A percentile compares a stretch with the other conserved stretches of the same genome.
phyloP scores from a whole-genome alignment of 2,329 filamentous ascomycete species.

The Monosporascus sp. region DNA sequence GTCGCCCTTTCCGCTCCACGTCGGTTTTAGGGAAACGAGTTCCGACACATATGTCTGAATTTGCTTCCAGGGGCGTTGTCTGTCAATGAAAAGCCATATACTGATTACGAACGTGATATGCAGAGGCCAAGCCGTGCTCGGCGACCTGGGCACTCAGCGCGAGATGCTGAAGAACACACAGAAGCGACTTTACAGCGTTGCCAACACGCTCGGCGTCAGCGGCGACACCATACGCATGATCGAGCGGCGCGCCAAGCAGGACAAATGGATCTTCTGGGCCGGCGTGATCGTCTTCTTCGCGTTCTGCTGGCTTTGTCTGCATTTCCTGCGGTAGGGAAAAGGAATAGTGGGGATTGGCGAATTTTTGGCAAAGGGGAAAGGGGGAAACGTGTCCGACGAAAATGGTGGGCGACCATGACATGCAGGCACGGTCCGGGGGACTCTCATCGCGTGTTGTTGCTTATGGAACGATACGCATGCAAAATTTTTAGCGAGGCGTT shows the following conservation, averaged over 20 bases:
- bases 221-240: constrained; percentile 98
- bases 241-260: constrained; percentile 82
- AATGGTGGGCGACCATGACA: not conserved
- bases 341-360: not conserved
- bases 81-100: too few relatives aligned
- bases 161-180: constrained; percentile 96
- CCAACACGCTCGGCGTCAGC: constrained; percentile 87
- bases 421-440: constrained; percentile 4
- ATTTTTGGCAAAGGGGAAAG: not conserved
- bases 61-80: too few relatives aligned
- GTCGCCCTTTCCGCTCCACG: too few relatives aligned
- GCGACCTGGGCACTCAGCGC: constrained; percentile 81
- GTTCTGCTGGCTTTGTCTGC: constrained; percentile 88
- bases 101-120: not conserved
- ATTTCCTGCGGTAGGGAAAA: constrained; percentile 61
- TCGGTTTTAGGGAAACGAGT: too few relatives aligned
- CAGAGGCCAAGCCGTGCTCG: constrained; percentile 75
- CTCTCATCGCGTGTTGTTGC: not conserved
- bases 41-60: too few relatives aligned
- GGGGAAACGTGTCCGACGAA: not conserved
- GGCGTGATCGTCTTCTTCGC: constrained; percentile 81
- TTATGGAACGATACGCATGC: not conserved
- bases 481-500: constrained; percentile 19
- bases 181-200: constrained; percentile 82
- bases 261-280: constrained; percentile 96